Evolutionary conservation across 768 basidiomycete species (phyloP).

Genomic region (Cyathus striatus): DNA sequence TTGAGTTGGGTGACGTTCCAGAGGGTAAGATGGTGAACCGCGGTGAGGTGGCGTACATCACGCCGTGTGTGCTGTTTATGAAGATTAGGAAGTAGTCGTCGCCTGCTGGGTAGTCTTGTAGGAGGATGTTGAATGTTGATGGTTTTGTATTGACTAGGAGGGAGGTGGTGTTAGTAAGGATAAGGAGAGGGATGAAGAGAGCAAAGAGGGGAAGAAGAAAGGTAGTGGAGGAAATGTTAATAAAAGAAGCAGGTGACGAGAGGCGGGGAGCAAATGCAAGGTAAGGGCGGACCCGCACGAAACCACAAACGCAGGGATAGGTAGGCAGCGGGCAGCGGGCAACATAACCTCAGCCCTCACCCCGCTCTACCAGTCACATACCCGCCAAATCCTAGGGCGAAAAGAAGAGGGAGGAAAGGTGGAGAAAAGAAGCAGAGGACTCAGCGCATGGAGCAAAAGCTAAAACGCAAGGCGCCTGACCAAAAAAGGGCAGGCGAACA

Average conservation of each 20-base stretch:
- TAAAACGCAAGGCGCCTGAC: too few relatives aligned
- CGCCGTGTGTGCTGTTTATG: constrained; percentile 65
- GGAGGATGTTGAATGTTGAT: constrained; percentile 48
- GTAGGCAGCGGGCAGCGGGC: too few relatives aligned
- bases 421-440: too few relatives aligned
- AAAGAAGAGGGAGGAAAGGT: too few relatives aligned
- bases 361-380: too few relatives aligned
- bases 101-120: constrained; percentile 60
- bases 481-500: too few relatives aligned
- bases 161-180: background rate
- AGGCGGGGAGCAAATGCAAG: too few relatives aligned
- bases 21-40: constrained; percentile 56
- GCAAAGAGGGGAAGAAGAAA: background rate
- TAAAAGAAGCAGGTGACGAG: background rate
- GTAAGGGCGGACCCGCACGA: too few relatives aligned
- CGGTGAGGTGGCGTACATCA: constrained; percentile 55
- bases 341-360: too few relatives aligned
- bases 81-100: constrained; percentile 79
- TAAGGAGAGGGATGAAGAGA: constrained; percentile 1
- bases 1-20: constrained; percentile 14
- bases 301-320: too few relatives aligned
- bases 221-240: background rate
- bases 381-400: too few relatives aligned
- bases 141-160: constrained; percentile 26
- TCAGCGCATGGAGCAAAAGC: too few relatives aligned